Base-by-base conservation (phyloP, 106 monocot genomes). In the Gastrodia elata region DNA sequence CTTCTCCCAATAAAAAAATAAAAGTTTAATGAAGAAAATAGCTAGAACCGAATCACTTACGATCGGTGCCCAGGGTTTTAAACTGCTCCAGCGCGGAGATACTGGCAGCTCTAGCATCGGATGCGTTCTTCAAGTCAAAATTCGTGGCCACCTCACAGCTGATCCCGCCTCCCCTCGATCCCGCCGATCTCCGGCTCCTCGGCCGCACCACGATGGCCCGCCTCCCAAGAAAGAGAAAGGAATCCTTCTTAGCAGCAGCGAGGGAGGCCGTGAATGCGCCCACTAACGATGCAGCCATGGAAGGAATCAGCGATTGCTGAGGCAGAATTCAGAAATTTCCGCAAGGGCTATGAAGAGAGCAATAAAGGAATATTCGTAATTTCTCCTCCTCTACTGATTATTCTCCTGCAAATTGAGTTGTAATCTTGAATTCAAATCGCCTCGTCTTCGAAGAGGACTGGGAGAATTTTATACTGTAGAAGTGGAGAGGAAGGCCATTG, bases 71-170 rank as follows among this genome's bases (percentile, higher is more conserved):
- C 38, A 86, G 81, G 39, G 83, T 76, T 82, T 94, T 94, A 75
- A 94, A 88, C 74, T 84, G 90, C 84, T 94, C 94, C 58, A 94
- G 85, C 28, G 84, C 87, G 30, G 87, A 85, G 36, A 88, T 26
- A 78, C 90, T 88, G 69, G 90, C 84, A 0, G 75, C 83, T 78
- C 75, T 80, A 69, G 69, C 39, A 8, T 82, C 48, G 22, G 84
- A 32, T 11, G 74, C 36, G 74, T 36, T 36, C 59, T 59, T 80
- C 69, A 55, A 67, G 38, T 5, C 13, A 6, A 64, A 30, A 68
- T 82, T 81, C 46, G 65, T 69, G 36, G 58, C 61, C 3, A 61
- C 75, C 73, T 86, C 89, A 46, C 85, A 83, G 64, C 88, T 72
- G 6, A 65, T 26, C 68, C 72, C 55, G 9, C 39, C 8, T 69